Evolutionary conservation across 345 rosid species (phyloP), one percentile per base, ranked within the genome.

Genomic region (Gossypium sturtianum): DNA sequence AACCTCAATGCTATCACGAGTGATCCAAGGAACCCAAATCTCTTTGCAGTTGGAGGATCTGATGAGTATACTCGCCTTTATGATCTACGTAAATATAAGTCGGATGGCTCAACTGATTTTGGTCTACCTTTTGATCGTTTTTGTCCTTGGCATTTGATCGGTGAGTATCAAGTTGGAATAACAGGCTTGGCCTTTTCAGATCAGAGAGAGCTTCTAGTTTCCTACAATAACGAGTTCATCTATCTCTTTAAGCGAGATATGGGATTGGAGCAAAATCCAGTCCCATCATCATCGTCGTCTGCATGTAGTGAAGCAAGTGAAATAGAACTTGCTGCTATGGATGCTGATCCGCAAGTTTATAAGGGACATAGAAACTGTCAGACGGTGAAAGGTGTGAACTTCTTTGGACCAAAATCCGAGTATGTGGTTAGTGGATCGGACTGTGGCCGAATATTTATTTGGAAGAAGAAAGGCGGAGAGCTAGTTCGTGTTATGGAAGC

Each of bases 361-460:
- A 87, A 83, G 79, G 97, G 98, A 52, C 99, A 93, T 74, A 83
- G 73, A 62, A 95, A 95, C 76, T 19, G 52, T 77, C 84, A 81
- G 81, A 91, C 97, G 0, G 96, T 94, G 59, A 94, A 94, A 75
- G 97, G 92, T 63, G 99, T 93, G 57, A 89, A 80, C 76, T 94
- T 92, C 77, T 89, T 86, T 66, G 99, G 99, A 79, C 98, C 98
- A 7, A 67, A 79, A 77, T 87, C 89, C 49, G 97, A 94, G 72
- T 94, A 89, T 79, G 98, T 94, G 79, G 88, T 85, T 75, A 94
- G 98, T 27, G 98, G 98, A 10, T 94, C 98, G 47, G 98, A 94
- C 79, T 94, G 98, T 82, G 98, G 98, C 29, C 81, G 91, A 68
- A 87, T 92, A 72, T 94, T 94, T 80, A 89, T 92, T 23, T 94